phyloP scores from a whole-genome alignment of 2,329 filamentous ascomycete genomes.

The Gremmenia infestans region DNA sequence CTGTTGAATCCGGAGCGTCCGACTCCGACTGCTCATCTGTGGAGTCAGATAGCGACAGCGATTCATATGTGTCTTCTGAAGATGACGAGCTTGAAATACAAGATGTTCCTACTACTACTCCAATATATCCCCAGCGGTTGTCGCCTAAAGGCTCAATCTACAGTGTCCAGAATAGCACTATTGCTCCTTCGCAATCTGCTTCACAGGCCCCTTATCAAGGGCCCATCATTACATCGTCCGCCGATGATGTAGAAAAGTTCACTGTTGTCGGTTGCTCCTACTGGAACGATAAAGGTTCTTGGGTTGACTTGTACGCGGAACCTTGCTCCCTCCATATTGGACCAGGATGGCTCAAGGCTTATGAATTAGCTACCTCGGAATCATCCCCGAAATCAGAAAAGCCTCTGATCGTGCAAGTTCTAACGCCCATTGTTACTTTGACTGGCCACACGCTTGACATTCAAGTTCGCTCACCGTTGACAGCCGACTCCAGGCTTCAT shows the following conservation, averaged over 20 bases:
- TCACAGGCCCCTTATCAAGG: conserved; percentile 62
- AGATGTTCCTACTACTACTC: conserved; percentile 32
- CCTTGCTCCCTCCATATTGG: conserved; percentile 51
- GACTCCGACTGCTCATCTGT: conserved; percentile 33
- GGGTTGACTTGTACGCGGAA: conserved; percentile 52
- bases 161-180: conserved; percentile 23
- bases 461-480: conserved; percentile 84
- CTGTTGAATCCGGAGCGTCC: conserved; percentile 59
- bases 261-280: conserved; percentile 54
- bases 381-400: conserved; percentile 5
- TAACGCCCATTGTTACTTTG: conserved; percentile 87
- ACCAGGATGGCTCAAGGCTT: conserved; percentile 56
- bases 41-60: background rate
- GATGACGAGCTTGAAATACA: conserved; percentile 49
- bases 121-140: conserved; percentile 15
- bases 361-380: conserved; percentile 37
- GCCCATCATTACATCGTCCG: conserved; percentile 41
- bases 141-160: conserved; percentile 24
- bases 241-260: conserved; percentile 36
- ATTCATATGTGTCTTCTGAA: conserved; percentile 28
- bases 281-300: conserved; percentile 56
- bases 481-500: conserved; percentile 63
- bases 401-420: conserved; percentile 66
- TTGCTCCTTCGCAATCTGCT: conserved; percentile 75
- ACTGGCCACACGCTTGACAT: conserved; percentile 91